These are phyloP conservation scores for Sporothrix dimorphospora DNA, from an alignment of 2,329 filamentous ascomycete genomes.

Conservation along the genomic window DNA sequence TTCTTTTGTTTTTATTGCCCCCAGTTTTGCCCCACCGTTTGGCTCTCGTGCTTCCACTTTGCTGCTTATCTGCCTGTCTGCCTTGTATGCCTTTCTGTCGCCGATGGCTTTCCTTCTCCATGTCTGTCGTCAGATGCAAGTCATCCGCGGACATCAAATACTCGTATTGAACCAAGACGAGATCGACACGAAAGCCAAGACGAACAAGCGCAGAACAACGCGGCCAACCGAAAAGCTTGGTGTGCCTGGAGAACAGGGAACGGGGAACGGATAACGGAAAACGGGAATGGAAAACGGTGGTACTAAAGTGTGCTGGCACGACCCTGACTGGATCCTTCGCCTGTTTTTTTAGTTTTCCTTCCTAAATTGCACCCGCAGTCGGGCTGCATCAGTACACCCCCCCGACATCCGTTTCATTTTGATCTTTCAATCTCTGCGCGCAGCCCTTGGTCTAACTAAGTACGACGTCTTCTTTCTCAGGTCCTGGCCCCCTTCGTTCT, in stretches of 20 bases:
- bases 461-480: no score
- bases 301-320: background rate
- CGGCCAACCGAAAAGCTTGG: background rate
- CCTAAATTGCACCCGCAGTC: background rate
- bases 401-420: background rate
- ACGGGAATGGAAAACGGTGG: background rate
- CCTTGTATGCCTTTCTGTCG: background rate
- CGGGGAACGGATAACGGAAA: background rate
- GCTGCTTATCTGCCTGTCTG: background rate
- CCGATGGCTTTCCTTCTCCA: background rate
- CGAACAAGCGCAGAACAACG: background rate
- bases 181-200: background rate
- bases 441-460: background rate
- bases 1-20: background rate
- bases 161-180: background rate
- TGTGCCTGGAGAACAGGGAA: background rate
- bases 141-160: no score
- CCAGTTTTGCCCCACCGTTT: background rate
- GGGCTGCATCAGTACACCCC: background rate
- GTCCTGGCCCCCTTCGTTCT: background rate
- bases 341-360: background rate
- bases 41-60: background rate
- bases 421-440: background rate
- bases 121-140: background rate
- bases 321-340: background rate